Evolutionary conservation across 768 basidiomycete species (phyloP), one percentile per base, ranked within the genome.

Genomic region (Cytidiella melzeri): DNA sequence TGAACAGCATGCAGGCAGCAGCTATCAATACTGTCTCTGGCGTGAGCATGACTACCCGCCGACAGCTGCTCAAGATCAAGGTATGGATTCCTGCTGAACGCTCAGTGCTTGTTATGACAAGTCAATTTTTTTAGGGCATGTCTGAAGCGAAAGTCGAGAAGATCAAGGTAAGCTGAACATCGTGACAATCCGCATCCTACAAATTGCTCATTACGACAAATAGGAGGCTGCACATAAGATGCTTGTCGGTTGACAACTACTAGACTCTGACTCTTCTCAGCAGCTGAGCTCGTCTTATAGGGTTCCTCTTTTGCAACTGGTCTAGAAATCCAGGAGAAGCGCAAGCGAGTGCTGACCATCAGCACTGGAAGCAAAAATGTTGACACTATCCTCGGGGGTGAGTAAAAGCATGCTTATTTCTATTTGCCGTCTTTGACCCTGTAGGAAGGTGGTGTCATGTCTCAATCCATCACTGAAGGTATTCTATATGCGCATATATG

Each of bases 91-190:
- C 36, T 23, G 34, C 36, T 42, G 24, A 47, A 34, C 46, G 51
- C 40, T 18, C 43, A 41, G 41, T 13, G 1, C 23, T 13, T 15
- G n/a, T 39, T 9, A 49, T 6, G 24, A 12, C 7, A 9, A 19
- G 11, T 44, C 7, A n/a, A 38, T 41, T 42, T 38, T 18, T 52
- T 9, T 49, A 94, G 91, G 94, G 94, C 38, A 84, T 95, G 77
- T 93, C 93, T 3, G 94, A 96, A 58, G 88, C 94, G 0, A 98
- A 98, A 64, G 92, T 98, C 1, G 94, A 98, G 61, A 98, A 98
- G 65, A 89, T 97, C 59, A 95, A 95, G 73, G 92, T 79, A 49
- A 37, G 62, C 48, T 50, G 2, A 54, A 50, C 36, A 3, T 12
- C 6, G 52, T 61, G 15, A 15, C 34, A 7, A 9, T 43, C 36